Percentiles rank a stretch among this genome's conserved stretches.
Evolutionary conservation across 306 rosid genomes (phyloP).

Genomic region (Nissolia schottii): DNA sequence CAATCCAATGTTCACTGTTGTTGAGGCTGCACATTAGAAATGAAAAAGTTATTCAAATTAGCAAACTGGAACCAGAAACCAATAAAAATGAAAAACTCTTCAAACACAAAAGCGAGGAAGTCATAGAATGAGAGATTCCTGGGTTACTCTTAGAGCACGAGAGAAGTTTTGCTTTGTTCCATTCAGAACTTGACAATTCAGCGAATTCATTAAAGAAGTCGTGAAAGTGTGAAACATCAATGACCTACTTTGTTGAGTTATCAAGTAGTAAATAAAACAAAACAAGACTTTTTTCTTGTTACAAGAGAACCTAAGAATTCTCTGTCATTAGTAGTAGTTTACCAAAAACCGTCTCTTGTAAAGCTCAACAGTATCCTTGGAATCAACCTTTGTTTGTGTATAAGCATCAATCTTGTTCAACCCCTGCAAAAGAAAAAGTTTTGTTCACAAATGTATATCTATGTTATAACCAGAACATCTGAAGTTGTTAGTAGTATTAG

Average conservation of each 20-base stretch:
- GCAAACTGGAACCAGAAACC: neutral
- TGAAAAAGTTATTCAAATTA: neutral
- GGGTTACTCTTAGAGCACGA: too few relatives aligned
- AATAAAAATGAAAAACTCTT: slow-evolving; percentile 13
- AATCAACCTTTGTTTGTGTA: slow-evolving; percentile 51
- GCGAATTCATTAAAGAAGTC: too few relatives aligned
- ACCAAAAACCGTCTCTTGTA: slow-evolving; percentile 62
- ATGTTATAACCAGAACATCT: neutral
- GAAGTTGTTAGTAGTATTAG: neutral
- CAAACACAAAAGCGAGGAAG: neutral
- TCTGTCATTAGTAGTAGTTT: too few relatives aligned
- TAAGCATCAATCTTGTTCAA: slow-evolving; percentile 71
- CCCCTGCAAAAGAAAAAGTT: slow-evolving; percentile 41
- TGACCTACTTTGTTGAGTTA: too few relatives aligned
- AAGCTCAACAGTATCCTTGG: slow-evolving; percentile 34
- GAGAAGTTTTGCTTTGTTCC: too few relatives aligned
- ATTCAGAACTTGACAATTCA: too few relatives aligned
- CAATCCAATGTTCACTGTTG: slow-evolving; percentile 35
- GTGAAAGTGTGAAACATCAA: too few relatives aligned
- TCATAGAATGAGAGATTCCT: too few relatives aligned
- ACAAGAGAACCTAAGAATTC: too few relatives aligned
- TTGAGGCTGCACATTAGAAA: slow-evolving; percentile 40
- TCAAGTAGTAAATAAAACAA: too few relatives aligned
- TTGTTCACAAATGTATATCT: neutral
- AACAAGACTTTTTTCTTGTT: too few relatives aligned